Evolutionary conservation across 1,284 basidiomycete species (phyloP).

Genomic region (Rhodotorula sp.): DNA sequence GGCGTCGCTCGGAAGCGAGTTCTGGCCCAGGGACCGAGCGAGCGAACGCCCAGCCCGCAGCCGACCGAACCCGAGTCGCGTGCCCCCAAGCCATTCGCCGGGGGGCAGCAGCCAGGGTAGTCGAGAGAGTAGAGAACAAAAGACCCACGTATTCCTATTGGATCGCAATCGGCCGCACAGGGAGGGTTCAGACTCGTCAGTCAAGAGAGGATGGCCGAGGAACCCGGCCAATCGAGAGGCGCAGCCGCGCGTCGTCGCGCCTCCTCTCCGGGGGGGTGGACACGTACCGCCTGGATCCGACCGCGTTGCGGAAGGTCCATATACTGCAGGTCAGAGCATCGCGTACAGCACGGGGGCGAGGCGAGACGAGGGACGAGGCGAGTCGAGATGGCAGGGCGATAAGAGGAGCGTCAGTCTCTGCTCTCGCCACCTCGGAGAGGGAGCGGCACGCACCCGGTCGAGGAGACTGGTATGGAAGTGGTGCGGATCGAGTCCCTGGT

Average conservation of each 20-base stretch:
- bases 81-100: neutral
- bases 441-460: slow-evolving; percentile 15
- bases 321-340: slow-evolving; percentile 35
- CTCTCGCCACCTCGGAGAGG: neutral
- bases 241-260: neutral
- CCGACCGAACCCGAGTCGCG: slow-evolving; percentile 3
- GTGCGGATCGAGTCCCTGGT: slow-evolving; percentile 23
- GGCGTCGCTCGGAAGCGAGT: neutral
- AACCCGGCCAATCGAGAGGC: neutral
- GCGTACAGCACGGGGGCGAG: neutral
- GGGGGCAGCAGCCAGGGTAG: too few relatives aligned
- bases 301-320: slow-evolving; percentile 59
- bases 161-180: neutral
- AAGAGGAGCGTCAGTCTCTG: neutral
- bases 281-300: slow-evolving; percentile 70
- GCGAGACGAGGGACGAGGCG: neutral
- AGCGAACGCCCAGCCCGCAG: neutral
- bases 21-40: neutral
- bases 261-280: neutral
- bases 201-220: neutral
- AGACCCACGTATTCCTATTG: slow-evolving; percentile 33
- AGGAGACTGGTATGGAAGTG: slow-evolving; percentile 23
- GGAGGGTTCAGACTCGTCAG: neutral
- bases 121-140: neutral
- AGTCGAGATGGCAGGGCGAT: neutral